Conservation (phyloP, 768 basidiomycete genomes). For the Tulasnella sp. region DNA sequence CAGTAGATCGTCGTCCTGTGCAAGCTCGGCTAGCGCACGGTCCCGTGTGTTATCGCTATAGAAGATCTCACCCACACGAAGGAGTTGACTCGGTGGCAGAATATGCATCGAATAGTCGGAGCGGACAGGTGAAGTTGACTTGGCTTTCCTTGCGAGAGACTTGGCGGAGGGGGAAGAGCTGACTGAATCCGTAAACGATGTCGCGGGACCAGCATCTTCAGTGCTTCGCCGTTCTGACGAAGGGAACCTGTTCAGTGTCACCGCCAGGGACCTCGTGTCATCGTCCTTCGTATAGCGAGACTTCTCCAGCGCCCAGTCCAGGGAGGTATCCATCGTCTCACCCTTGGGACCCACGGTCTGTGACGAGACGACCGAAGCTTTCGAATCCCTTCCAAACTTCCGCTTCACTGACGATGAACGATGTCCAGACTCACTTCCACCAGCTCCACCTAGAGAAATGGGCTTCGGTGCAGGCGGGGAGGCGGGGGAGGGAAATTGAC, state of each 20-base stretch:
- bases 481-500: no score
- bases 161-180: background rate
- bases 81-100: slow-evolving; percentile 1
- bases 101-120: slow-evolving; percentile 10
- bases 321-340: background rate
- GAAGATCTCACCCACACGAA: slow-evolving; percentile 3
- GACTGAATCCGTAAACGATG: background rate
- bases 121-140: slow-evolving; percentile 1
- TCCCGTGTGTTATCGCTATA: background rate
- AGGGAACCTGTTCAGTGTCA: slow-evolving; percentile 4
- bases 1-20: background rate
- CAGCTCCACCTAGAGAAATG: background rate
- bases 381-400: no score
- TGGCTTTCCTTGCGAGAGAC: background rate
- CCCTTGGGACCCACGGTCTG: background rate
- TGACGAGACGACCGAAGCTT: no score
- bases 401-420: background rate
- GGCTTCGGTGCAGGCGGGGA: no score
- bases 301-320: slow-evolving; percentile 8
- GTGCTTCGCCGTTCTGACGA: background rate
- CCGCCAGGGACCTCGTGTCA: slow-evolving; percentile 5
- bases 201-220: background rate
- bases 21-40: background rate
- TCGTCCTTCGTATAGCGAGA: background rate
- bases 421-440: background rate